These are phyloP conservation scores for Plasmodium yoelii DNA, from an alignment of 169 alveolate species.

Conservation along the genomic window DNA sequence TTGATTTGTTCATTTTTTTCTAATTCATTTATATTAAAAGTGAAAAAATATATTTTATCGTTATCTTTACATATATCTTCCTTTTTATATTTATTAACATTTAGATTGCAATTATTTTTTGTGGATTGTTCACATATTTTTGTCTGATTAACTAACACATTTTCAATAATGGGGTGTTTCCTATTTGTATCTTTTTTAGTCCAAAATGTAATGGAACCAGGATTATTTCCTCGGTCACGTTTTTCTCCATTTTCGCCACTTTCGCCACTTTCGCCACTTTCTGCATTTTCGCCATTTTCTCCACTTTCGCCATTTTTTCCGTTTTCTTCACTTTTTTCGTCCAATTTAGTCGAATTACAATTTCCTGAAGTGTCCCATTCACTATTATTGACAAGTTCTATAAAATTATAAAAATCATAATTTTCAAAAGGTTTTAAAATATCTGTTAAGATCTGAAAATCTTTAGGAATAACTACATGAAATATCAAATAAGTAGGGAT, in stretches of 20 bases:
- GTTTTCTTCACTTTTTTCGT: no score
- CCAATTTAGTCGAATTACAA: neutral
- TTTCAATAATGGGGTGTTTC: neutral
- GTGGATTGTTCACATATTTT: neutral
- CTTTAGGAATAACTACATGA: conserved; percentile 60
- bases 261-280: no score
- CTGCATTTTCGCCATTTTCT: no score
- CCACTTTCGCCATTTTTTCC: no score
- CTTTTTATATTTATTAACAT: neutral
- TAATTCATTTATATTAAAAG: conserved; percentile 35
- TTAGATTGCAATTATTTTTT: neutral
- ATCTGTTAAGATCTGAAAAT: neutral
- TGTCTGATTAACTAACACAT: conserved; percentile 11
- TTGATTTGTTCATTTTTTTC: conserved; percentile 16
- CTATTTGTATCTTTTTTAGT: conserved; percentile 5
- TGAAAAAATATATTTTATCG: conserved; percentile 15
- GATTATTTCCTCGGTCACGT: neutral
- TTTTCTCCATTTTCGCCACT: conserved; percentile 8
- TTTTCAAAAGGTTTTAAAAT: conserved; percentile 29
- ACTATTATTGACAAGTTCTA: neutral
- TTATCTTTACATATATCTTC: neutral
- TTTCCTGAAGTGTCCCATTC: neutral
- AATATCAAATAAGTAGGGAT: conserved; percentile 28
- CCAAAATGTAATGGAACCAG: conserved; percentile 1
- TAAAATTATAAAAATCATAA: conserved; percentile 25